Evolutionary conservation across 2,329 filamentous ascomycete species (phyloP).

Genomic region (Teratosphaeria nubilosa): DNA sequence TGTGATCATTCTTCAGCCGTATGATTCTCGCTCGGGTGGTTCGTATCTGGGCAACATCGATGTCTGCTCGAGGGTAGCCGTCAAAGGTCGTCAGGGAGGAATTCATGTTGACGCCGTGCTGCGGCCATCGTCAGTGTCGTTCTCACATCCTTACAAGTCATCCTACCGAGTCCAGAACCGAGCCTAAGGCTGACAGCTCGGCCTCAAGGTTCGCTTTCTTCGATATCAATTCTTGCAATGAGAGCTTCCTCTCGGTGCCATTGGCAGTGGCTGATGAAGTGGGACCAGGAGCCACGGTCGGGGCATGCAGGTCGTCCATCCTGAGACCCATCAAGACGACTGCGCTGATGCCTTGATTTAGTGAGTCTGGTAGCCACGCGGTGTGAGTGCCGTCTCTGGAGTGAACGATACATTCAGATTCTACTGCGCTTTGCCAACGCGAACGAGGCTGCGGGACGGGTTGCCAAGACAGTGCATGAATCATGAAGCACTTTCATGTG

Average conservation of each 20-base stretch:
- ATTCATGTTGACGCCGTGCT: slow-evolving; percentile 92
- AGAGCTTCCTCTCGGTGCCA: slow-evolving; percentile 45
- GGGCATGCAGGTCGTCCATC: slow-evolving; percentile 60
- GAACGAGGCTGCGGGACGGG: background rate
- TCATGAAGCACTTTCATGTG: background rate
- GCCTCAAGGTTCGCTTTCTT: slow-evolving; percentile 79
- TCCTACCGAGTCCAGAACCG: slow-evolving; percentile 74
- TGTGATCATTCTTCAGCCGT: slow-evolving; percentile 84
- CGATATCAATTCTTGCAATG: slow-evolving; percentile 68
- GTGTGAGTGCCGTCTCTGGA: background rate
- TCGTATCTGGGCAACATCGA: slow-evolving; percentile 91
- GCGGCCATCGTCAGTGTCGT: slow-evolving; percentile 8
- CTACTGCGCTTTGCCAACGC: background rate
- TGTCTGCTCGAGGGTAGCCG: slow-evolving; percentile 83
- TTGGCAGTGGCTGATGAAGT: slow-evolving; percentile 34
- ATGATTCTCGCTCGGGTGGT: slow-evolving; percentile 90
- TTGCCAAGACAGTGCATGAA: background rate
- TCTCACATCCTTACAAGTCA: background rate
- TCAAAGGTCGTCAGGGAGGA: slow-evolving; percentile 78
- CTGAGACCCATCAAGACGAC: slow-evolving; percentile 40
- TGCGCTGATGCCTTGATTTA: background rate
- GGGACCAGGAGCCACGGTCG: slow-evolving; percentile 68
- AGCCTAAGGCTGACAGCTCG: slow-evolving; percentile 73
- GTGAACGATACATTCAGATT: background rate
- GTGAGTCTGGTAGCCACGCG: background rate